Conservation (phyloP, 2,329 filamentous ascomycete species). For the Fusarium heterosporum region DNA sequence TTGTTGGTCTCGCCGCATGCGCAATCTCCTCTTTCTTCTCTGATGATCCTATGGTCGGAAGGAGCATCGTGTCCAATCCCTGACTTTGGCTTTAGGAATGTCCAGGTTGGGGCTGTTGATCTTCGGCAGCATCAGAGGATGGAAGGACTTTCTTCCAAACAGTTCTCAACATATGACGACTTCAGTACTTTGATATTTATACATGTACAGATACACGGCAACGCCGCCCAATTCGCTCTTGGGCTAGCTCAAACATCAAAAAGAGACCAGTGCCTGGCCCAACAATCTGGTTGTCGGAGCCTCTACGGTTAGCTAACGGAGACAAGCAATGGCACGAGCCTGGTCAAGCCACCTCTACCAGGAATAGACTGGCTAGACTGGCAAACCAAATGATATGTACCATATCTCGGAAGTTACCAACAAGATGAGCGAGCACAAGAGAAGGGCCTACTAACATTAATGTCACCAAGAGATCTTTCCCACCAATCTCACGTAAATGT, state of each 20-base stretch:
- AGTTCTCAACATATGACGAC: neutral
- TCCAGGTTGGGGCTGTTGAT: slow-evolving; percentile 27
- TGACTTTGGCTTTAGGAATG: slow-evolving; percentile 7
- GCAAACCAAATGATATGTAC: neutral
- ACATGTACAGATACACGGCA: neutral
- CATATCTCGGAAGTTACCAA: slow-evolving; percentile 3
- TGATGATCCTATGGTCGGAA: slow-evolving; percentile 32
- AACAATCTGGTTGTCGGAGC: slow-evolving; percentile 26
- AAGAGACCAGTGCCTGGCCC: slow-evolving; percentile 27
- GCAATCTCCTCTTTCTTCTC: slow-evolving; percentile 43
- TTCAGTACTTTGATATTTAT: neutral
- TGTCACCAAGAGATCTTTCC: slow-evolving; percentile 9
- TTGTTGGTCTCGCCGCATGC: slow-evolving; percentile 21
- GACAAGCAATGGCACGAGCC: slow-evolving; percentile 35
- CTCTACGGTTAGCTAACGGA: slow-evolving; percentile 12
- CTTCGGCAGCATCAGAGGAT: slow-evolving; percentile 24
- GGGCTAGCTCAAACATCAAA: slow-evolving; percentile 18
- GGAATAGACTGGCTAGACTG: slow-evolving; percentile 7
- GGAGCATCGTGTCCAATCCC: slow-evolving; percentile 25
- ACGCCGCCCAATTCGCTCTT: slow-evolving; percentile 15
- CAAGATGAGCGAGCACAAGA: slow-evolving; percentile 8
- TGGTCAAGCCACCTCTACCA: slow-evolving; percentile 8
- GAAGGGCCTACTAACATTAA: slow-evolving; percentile 32
- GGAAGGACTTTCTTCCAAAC: slow-evolving; percentile 7
- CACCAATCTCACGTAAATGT: slow-evolving; percentile 22